Evolutionary conservation across 805 yeast species (phyloP), one percentile per base, ranked within the genome.

Genomic region (Metschnikowia shivogae): DNA sequence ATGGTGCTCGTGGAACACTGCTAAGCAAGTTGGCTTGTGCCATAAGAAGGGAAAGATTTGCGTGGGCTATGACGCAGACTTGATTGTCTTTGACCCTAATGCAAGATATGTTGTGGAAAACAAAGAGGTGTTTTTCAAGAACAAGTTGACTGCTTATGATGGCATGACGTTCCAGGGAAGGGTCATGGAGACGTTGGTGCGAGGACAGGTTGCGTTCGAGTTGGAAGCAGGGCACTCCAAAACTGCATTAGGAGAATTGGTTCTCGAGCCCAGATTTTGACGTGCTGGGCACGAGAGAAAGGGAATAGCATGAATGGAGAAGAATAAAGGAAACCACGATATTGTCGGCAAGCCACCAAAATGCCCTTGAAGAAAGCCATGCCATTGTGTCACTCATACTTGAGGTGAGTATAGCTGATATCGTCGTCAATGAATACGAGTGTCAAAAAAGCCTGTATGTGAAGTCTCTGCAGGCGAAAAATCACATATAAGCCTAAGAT

Each of bases 1-100:
- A 52, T 89, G 97, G 97, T 84, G 95, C 48, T 78, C 85, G 36
- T 72, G 74, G 55, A 88, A 87, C 55, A 90, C 98, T 0, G 89
- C 97, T 1, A 74, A 74, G 48, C 97, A 90, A 63, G 87, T 85
- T 20, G 97, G 97, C 0, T 65, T 90, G 34, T 64, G 74, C 6
- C 80, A 85, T 54, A 60, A 65, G 37, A 90, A 92, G 68, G 98
- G 97, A 9, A 68, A 70, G 44, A 72, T 92, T 41, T 76, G 70
- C 26, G 75, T 74, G 9, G 97, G 97, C 0, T 76, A 75, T 59
- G 96, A 92, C 64, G 97, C 97, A 0, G 98, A 90, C 64, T 80
- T 90, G 52, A 81, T 85, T 27, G 73, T 90, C 6, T 89, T 92
- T 59, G 95, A 92, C 60, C 80, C 87, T 6, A 71, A 72, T 10